phyloP scores from a whole-genome alignment of 1,284 basidiomycete species.

The Tilletia caries region DNA sequence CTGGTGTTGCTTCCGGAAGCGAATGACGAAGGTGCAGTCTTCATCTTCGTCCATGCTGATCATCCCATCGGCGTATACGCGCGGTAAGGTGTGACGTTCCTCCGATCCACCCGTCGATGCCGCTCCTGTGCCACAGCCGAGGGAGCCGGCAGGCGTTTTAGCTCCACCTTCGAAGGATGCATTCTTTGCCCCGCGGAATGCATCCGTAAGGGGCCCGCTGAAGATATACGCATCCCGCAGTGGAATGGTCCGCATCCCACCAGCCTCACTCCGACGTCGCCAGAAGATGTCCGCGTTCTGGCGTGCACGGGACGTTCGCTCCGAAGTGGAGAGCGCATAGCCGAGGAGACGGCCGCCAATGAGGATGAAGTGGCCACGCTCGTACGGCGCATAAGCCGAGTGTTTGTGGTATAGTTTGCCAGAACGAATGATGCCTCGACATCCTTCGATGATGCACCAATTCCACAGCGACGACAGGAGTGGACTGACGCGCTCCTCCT shows the following conservation, averaged over 20 bases:
- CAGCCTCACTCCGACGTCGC: conserved; percentile 39
- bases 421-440: conserved; percentile 67
- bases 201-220: conserved; percentile 44
- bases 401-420: conserved; percentile 68
- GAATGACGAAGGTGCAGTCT: conserved; percentile 52
- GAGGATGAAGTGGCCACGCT: conserved; percentile 40
- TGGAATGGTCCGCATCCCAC: conserved; percentile 24
- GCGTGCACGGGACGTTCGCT: conserved; percentile 40
- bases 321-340: conserved; percentile 45
- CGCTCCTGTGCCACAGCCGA: conserved; percentile 17
- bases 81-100: conserved; percentile 31
- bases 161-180: conserved; percentile 31
- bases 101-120: conserved; percentile 10
- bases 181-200: conserved; percentile 24
- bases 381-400: conserved; percentile 37
- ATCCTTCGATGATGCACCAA: conserved; percentile 74
- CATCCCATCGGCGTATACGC: conserved; percentile 47
- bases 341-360: conserved; percentile 44
- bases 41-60: conserved; percentile 47
- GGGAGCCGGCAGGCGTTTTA: conserved; percentile 10
- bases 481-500: conserved; percentile 56
- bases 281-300: conserved; percentile 52
- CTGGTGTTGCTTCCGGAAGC: conserved; percentile 33
- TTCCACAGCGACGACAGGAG: conserved; percentile 68
- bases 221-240: conserved; percentile 51